Conservation (phyloP, 768 basidiomycete species). For the Rhodotorula toruloides region DNA sequence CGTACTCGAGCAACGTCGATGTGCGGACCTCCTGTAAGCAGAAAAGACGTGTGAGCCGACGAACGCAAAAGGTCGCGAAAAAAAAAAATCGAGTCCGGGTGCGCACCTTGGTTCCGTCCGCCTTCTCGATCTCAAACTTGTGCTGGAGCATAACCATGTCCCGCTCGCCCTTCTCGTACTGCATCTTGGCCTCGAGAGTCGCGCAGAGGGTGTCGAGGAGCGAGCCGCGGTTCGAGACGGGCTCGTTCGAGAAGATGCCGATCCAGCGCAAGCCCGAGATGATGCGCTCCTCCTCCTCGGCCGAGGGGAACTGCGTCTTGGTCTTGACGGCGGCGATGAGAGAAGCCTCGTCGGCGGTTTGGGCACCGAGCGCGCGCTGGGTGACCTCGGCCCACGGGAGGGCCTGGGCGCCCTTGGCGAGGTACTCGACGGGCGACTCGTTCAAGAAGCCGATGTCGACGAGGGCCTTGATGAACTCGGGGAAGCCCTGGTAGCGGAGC, state of each 20-base stretch:
- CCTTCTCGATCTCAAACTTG: constrained; percentile 88
- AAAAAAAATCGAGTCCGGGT: not conserved
- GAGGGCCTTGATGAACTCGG: constrained; percentile 80
- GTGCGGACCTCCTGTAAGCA: constrained; percentile 68
- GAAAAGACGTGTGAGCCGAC: not conserved
- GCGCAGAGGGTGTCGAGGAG: constrained; percentile 91
- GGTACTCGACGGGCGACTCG: constrained; percentile 67
- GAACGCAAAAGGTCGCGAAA: not conserved
- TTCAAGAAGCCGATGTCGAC: constrained; percentile 84
- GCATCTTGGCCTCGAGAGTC: constrained; percentile 82
- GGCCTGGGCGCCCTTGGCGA: constrained; percentile 55
- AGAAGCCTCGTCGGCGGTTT: constrained; percentile 66
- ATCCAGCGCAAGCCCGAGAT: constrained; percentile 88
- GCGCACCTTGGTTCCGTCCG: constrained; percentile 67
- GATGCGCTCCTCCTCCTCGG: constrained; percentile 66
- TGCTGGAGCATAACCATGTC: constrained; percentile 98
- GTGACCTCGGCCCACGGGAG: constrained; percentile 80
- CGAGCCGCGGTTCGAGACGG: constrained; percentile 56
- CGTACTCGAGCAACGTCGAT: constrained; percentile 85
- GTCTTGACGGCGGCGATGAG: constrained; percentile 67
- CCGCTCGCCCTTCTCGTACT: constrained; percentile 80
- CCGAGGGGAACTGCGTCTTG: constrained; percentile 65
- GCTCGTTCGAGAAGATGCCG: constrained; percentile 73
- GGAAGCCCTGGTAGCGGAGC: constrained; percentile 92
- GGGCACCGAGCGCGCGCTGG: constrained; percentile 65